A percentile compares a stretch with the other conserved stretches of the same genome.
Conservation (phyloP, 2,329 filamentous ascomycete species). For the Colletotrichum plurivorum region DNA sequence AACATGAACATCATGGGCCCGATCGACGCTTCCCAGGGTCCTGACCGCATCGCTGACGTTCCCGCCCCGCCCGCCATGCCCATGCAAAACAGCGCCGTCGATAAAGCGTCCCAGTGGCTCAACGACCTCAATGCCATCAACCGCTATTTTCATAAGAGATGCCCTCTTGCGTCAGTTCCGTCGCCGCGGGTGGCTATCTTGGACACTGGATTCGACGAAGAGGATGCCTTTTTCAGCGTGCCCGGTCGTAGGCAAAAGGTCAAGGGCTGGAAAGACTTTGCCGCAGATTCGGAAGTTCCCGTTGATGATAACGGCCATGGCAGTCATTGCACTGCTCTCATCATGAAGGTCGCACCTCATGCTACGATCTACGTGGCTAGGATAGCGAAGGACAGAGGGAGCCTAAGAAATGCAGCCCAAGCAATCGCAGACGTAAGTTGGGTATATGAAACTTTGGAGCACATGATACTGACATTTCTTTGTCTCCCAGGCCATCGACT, state of each 20-base stretch:
- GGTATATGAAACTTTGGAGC: neutral
- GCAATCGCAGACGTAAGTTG: constrained; percentile 1
- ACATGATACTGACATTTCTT: neutral
- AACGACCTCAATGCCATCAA: neutral
- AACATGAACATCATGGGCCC: neutral
- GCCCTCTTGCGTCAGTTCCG: neutral
- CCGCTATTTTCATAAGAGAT: neutral
- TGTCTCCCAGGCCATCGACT: neutral
- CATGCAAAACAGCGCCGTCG: neutral
- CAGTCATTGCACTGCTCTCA: neutral
- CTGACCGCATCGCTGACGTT: neutral
- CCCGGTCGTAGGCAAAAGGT: neutral
- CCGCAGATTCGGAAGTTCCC: neutral
- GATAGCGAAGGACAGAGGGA: neutral
- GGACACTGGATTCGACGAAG: neutral
- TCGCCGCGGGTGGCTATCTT: neutral
- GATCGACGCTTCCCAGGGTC: neutral
- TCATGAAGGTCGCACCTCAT: neutral
- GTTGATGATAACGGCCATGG: neutral
- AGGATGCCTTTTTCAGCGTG: neutral
- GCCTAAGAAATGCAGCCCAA: neutral
- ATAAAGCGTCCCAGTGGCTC: neutral
- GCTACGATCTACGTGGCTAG: neutral
- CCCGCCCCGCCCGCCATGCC: neutral
- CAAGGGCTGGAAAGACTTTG: constrained; percentile 1